Evolutionary conservation across 352 stramenopile species (phyloP).

Genomic region (Pythium brachiatum): DNA sequence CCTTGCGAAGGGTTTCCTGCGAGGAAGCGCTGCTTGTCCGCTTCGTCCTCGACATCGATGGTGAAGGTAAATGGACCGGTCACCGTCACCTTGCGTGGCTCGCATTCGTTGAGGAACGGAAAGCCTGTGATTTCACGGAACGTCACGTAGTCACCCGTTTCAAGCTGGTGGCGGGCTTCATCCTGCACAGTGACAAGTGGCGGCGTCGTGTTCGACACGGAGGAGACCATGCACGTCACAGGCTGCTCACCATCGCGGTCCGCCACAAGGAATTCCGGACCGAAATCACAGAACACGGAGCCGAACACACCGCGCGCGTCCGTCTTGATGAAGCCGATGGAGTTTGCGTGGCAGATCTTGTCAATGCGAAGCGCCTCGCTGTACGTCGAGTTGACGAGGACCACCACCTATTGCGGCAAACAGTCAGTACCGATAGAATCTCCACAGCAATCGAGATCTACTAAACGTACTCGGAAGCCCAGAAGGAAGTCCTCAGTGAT

Average conservation of each 20-base stretch:
- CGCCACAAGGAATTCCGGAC: constrained; percentile 90
- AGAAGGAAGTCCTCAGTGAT: constrained; percentile 71
- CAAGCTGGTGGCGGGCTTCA: constrained; percentile 95
- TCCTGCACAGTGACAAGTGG: constrained; percentile 97
- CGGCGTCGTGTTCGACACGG: constrained; percentile 81
- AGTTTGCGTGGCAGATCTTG: constrained; percentile 78
- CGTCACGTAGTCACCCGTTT: constrained; percentile 95
- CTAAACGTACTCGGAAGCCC: constrained; percentile 62
- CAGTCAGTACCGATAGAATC: not conserved
- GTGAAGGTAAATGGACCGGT: constrained; percentile 97
- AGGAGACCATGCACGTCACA: constrained; percentile 92
- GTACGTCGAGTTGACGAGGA: constrained; percentile 82
- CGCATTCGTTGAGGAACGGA: constrained; percentile 78
- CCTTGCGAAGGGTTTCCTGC: constrained; percentile 61
- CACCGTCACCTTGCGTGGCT: constrained; percentile 68
- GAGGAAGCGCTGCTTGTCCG: constrained; percentile 68
- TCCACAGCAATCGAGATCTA: not conserved
- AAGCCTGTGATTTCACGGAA: constrained; percentile 96
- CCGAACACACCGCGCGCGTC: constrained; percentile 93
- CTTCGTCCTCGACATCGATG: constrained; percentile 76
- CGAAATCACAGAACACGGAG: constrained; percentile 98
- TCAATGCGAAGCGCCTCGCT: constrained; percentile 75
- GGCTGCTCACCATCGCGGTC: constrained; percentile 95
- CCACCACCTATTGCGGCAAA: constrained; percentile 50
- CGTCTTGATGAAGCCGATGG: constrained; percentile 92